Evolutionary conservation across 805 yeast genomes (phyloP).

Genomic region (Alloascoidea hylecoeti): DNA sequence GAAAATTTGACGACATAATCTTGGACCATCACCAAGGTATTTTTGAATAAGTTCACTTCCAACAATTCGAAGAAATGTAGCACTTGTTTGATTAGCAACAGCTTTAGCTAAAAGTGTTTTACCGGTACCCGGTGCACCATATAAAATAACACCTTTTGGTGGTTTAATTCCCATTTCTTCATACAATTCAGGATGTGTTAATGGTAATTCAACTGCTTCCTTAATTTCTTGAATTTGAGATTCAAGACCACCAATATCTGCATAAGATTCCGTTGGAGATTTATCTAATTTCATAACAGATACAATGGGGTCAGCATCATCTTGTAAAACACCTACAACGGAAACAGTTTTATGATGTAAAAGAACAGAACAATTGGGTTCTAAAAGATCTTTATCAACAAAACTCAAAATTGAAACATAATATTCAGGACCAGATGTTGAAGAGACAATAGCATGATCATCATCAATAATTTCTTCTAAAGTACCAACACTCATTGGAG

Average conservation of each 20-base stretch:
- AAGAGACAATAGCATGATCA: slow-evolving; percentile 96
- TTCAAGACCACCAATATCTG: slow-evolving; percentile 96
- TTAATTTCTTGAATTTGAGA: slow-evolving; percentile 98
- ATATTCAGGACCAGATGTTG: slow-evolving; percentile 93
- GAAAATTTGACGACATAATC: slow-evolving; percentile 86
- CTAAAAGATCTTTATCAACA: slow-evolving; percentile 90
- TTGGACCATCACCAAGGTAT: slow-evolving; percentile 95
- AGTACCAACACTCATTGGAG: slow-evolving; percentile 93
- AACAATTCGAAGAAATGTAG: slow-evolving; percentile 89
- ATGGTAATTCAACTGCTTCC: slow-evolving; percentile 95
- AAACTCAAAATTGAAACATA: slow-evolving; percentile 92
- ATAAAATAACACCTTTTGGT: slow-evolving; percentile 91
- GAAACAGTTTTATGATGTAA: slow-evolving; percentile 93
- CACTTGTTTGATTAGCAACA: slow-evolving; percentile 95
- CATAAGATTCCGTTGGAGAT: slow-evolving; percentile 92
- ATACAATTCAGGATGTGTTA: slow-evolving; percentile 90
- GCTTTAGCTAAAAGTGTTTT: slow-evolving; percentile 98
- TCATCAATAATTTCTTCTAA: slow-evolving; percentile 96
- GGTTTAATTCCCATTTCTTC: slow-evolving; percentile 98
- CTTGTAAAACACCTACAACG: slow-evolving; percentile 95
- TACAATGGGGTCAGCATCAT: slow-evolving; percentile 96
- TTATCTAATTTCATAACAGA: slow-evolving; percentile 96
- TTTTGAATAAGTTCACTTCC: slow-evolving; percentile 96
- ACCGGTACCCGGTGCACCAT: slow-evolving; percentile 99
- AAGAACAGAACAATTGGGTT: slow-evolving; percentile 94